A percentile compares a stretch with the other conserved stretches of the same genome.
These are phyloP conservation scores for Vigna hirtella DNA, from an alignment of 306 rosid species.

Conservation along the genomic window DNA sequence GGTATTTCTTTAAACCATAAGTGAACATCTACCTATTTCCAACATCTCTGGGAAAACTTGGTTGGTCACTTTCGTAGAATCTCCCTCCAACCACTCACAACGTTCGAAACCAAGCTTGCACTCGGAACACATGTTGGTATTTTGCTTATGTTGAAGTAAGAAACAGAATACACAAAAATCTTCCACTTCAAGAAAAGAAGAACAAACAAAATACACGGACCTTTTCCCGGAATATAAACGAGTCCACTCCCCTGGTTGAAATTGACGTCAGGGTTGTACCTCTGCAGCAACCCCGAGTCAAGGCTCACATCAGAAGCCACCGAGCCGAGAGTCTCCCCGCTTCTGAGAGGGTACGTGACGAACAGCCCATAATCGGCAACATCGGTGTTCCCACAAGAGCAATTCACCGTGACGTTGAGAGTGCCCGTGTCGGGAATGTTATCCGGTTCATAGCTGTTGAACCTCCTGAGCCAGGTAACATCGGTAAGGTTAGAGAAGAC, in stretches of 20 bases:
- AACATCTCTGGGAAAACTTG: no score
- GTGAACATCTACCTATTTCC: no score
- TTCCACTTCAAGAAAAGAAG: no score
- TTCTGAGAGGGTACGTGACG: slow-evolving; percentile 70
- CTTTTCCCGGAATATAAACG: slow-evolving; percentile 76
- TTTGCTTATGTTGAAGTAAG: no score
- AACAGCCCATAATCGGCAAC: slow-evolving; percentile 72
- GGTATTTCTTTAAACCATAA: no score
- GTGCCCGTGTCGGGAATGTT: slow-evolving; percentile 52
- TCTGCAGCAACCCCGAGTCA: slow-evolving; percentile 52
- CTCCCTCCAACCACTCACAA: no score
- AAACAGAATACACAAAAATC: no score
- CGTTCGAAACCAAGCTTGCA: no score
- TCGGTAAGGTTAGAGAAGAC: slow-evolving; percentile 66
- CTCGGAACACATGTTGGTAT: no score
- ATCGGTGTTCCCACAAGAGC: slow-evolving; percentile 70
- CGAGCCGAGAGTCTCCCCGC: slow-evolving; percentile 50
- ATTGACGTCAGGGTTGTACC: slow-evolving; percentile 68
- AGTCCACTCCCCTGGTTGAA: slow-evolving; percentile 69
- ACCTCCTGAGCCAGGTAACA: slow-evolving; percentile 50
- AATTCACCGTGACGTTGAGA: slow-evolving; percentile 68
- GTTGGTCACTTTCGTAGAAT: no score
- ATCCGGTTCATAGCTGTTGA: slow-evolving; percentile 47
- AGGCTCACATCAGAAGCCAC: slow-evolving; percentile 32
- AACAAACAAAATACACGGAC: slow-evolving; percentile 31